These are phyloP conservation scores for Hyphodiscus hymeniophilus DNA, from an alignment of 495 filamentous ascomycete species.

Conservation along the genomic window DNA sequence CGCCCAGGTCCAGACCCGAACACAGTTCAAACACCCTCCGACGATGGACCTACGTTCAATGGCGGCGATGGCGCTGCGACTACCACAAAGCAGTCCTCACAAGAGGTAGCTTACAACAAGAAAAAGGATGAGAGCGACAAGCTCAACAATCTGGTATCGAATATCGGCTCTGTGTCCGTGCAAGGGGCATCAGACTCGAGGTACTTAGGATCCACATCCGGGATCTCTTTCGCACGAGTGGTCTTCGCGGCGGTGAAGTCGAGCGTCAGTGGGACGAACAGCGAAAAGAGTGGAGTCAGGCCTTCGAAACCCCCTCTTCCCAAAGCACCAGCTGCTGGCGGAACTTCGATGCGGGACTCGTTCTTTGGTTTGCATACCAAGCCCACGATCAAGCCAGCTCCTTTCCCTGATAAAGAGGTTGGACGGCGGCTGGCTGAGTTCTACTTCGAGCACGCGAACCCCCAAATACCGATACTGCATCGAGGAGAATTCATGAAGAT, in stretches of 20 bases:
- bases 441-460: conserved; percentile 94
- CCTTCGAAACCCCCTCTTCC: conserved; percentile 13
- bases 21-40: conserved; percentile 32
- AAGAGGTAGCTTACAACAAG: conserved; percentile 33
- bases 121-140: conserved; percentile 52
- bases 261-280: conserved; percentile 56
- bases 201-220: conserved; percentile 78
- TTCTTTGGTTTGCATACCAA: conserved; percentile 92
- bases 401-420: conserved; percentile 71
- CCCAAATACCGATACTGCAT: conserved; percentile 89
- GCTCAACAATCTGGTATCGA: conserved; percentile 65
- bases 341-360: conserved; percentile 81
- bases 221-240: conserved; percentile 89
- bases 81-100: conserved; percentile 15
- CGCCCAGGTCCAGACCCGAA: conserved; percentile 40
- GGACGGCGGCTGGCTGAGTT: conserved; percentile 65
- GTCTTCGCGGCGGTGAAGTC: conserved; percentile 93
- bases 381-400: conserved; percentile 74
- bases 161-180: conserved; percentile 69
- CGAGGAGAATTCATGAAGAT: conserved; percentile 77
- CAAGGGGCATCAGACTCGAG: conserved; percentile 69
- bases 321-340: conserved; percentile 33
- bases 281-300: conserved; percentile 32
- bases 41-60: conserved; percentile 25
- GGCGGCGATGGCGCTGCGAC: conserved; percentile 13